A percentile compares a stretch with the other conserved stretches of the same genome.
These are phyloP conservation scores for Petunia hybrid DNA, from an alignment of 305 asterid species.

Conservation along the genomic window DNA sequence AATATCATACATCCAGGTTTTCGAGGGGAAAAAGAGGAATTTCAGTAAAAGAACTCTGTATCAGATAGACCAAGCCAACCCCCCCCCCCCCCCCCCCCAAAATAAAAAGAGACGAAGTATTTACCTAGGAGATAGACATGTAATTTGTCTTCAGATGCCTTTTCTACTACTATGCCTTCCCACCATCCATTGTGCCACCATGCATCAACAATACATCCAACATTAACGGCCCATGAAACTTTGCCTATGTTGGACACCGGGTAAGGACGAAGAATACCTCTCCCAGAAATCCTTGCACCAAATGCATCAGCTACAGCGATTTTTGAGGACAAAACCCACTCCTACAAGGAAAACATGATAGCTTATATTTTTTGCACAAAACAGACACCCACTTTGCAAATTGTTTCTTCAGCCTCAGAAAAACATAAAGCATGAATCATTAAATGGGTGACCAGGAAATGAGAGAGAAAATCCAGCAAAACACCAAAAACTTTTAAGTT, in stretches of 20 bases:
- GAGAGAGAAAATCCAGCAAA: not conserved
- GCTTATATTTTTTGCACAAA: not conserved
- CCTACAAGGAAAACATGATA: slow-evolving; percentile 50
- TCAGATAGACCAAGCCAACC: not conserved
- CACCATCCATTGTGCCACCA: slow-evolving; percentile 97
- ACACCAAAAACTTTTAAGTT: not conserved
- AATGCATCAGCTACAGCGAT: slow-evolving; percentile 55
- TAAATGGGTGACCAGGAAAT: not conserved
- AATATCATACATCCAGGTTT: not conserved
- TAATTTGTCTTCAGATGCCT: slow-evolving; percentile 48
- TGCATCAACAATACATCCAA: slow-evolving; percentile 74
- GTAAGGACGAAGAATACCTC: slow-evolving; percentile 66
- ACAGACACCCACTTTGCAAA: not conserved
- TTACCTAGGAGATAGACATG: slow-evolving; percentile 75
- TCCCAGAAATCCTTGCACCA: slow-evolving; percentile 63
- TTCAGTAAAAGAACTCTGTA: not conserved
- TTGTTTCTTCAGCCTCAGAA: not conserved
- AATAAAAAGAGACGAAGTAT: not conserved
- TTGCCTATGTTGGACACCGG: slow-evolving; percentile 32
- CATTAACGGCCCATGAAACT: slow-evolving; percentile 41
- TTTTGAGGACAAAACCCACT: slow-evolving; percentile 75
- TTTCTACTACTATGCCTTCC: slow-evolving; percentile 81
- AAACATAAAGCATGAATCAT: not conserved
- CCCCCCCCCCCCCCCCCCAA: not conserved
- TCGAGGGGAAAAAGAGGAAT: not conserved